A percentile compares a stretch with the other conserved stretches of the same genome.
phyloP scores from a whole-genome alignment of 2,329 filamentous ascomycete species.

The Chalaropsis ovoidea region DNA sequence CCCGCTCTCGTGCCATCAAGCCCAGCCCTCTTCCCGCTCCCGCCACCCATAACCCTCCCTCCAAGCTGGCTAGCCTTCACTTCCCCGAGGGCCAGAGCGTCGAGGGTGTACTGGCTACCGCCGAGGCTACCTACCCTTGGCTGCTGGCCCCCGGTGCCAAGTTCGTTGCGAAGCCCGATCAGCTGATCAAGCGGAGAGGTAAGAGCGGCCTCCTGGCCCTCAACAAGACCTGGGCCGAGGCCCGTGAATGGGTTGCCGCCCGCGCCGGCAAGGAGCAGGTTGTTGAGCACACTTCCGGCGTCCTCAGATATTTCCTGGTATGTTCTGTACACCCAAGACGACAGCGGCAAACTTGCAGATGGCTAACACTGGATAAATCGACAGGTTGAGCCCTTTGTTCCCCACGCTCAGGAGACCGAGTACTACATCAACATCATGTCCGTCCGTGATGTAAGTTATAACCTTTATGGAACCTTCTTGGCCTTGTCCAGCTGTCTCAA shows the following conservation, averaged over 20 bases:
- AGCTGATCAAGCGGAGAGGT: constrained; percentile 98
- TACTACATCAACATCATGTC: constrained; percentile 99
- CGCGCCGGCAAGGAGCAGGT: constrained; percentile 84
- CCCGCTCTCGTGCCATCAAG: constrained; percentile 94
- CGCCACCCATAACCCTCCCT: constrained; percentile 80
- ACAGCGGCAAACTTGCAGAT: neutral
- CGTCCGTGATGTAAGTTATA: constrained; percentile 82
- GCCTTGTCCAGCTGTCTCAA: neutral
- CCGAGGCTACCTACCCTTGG: constrained; percentile 95
- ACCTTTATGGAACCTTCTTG: neutral
- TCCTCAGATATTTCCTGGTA: constrained; percentile 82
- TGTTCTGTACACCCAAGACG: neutral
- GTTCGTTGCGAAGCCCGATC: constrained; percentile 98
- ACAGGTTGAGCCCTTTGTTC: constrained; percentile 82
- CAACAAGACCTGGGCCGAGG: constrained; percentile 95
- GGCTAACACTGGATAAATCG: constrained; percentile 11
- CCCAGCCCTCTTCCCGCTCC: constrained; percentile 79
- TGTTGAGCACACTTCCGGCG: constrained; percentile 84
- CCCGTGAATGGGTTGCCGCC: constrained; percentile 85
- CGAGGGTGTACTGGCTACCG: constrained; percentile 79
- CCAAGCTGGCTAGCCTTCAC: constrained; percentile 82
- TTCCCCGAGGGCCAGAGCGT: constrained; percentile 83
- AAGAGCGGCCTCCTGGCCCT: constrained; percentile 94
- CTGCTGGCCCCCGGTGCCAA: constrained; percentile 70
- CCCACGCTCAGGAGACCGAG: constrained; percentile 88